phyloP scores from a whole-genome alignment of 441 rosid species.

The Bocquillonia castaneifolia region DNA sequence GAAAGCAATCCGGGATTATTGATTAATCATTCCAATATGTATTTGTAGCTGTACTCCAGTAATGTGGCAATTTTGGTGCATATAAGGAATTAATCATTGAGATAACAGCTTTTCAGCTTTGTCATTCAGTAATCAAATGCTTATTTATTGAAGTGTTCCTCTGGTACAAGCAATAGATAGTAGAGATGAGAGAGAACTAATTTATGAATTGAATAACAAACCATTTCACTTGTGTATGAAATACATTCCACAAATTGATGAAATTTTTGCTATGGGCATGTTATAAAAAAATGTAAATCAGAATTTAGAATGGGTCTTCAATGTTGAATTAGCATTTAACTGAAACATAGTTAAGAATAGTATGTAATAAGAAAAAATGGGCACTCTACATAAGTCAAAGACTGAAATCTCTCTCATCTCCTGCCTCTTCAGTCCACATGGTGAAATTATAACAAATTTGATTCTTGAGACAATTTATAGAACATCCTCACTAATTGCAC shows the following conservation, averaged over 20 bases:
- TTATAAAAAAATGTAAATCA: neutral
- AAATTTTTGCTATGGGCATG: too few relatives aligned
- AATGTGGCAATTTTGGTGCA: neutral
- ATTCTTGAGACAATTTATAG: neutral
- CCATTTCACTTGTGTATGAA: too few relatives aligned
- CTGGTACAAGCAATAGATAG: too few relatives aligned
- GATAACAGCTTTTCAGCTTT: neutral
- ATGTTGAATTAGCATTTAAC: neutral
- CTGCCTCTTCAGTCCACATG: slow-evolving; percentile 20
- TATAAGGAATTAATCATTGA: neutral
- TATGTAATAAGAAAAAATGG: too few relatives aligned
- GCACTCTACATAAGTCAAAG: neutral
- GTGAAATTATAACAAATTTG: slow-evolving; percentile 2
- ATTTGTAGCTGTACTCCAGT: neutral
- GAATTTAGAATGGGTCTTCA: neutral
- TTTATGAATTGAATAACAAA: too few relatives aligned
- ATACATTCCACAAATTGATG: too few relatives aligned
- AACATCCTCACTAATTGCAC: slow-evolving; percentile 13
- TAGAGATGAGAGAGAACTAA: too few relatives aligned
- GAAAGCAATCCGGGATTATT: neutral
- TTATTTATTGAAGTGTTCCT: too few relatives aligned
- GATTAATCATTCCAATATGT: too few relatives aligned
- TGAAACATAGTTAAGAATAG: too few relatives aligned
- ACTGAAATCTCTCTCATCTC: slow-evolving; percentile 9
- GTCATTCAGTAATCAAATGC: neutral